Conservation (phyloP, 1,284 basidiomycete genomes). For the Ustilago sp. region DNA sequence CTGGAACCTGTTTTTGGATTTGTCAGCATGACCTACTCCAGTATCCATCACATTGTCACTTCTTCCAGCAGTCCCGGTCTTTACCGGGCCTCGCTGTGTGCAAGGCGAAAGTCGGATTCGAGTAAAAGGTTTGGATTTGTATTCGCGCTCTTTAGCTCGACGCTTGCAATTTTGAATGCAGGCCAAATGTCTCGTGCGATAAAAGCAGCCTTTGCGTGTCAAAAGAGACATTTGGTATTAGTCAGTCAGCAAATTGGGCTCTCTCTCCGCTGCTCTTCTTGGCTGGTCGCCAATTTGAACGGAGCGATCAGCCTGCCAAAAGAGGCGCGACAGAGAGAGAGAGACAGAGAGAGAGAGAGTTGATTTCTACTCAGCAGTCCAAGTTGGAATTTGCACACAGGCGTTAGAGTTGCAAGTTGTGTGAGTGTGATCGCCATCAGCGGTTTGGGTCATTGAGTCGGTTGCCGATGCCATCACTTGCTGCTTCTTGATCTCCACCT, state of each 20-base stretch:
- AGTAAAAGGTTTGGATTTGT: neutral
- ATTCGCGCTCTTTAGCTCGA: neutral
- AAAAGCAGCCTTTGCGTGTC: neutral
- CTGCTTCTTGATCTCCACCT: slow-evolving; percentile 21
- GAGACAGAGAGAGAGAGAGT: neutral
- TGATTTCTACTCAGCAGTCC: slow-evolving; percentile 14
- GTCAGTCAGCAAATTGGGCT: slow-evolving; percentile 18
- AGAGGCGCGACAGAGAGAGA: slow-evolving; percentile 20
- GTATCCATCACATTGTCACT: neutral
- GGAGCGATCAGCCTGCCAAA: slow-evolving; percentile 24
- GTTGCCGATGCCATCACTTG: slow-evolving; percentile 19
- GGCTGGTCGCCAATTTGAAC: slow-evolving; percentile 6
- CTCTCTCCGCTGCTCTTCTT: neutral
- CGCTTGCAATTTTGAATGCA: neutral
- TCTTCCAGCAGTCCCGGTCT: neutral
- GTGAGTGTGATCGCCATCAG: slow-evolving; percentile 30
- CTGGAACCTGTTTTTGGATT: neutral
- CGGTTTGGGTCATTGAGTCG: slow-evolving; percentile 1
- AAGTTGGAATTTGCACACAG: neutral
- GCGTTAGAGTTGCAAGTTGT: neutral
- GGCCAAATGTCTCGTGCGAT: slow-evolving; percentile 18
- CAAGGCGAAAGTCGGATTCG: neutral
- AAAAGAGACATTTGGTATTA: slow-evolving; percentile 25
- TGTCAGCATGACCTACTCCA: slow-evolving; percentile 15
- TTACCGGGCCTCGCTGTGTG: neutral